A percentile compares a stretch with the other conserved stretches of the same genome.
phyloP scores from a whole-genome alignment of 768 basidiomycete genomes.

The Podaxis pistillaris region DNA sequence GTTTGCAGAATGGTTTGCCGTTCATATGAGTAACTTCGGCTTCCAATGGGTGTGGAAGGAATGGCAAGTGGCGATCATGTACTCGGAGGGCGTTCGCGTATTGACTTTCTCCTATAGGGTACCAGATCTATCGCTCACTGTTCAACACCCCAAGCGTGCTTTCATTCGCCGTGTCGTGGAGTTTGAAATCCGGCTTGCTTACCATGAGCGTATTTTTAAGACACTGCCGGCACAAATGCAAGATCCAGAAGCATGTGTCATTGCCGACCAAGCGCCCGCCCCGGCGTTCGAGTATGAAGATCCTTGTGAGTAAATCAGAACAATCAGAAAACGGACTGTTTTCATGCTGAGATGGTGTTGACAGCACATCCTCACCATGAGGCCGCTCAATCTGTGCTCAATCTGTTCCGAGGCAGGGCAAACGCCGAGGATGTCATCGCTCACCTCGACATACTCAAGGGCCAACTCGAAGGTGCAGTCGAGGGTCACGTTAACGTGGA shows the following conservation, averaged over 20 bases:
- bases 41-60: slow-evolving; percentile 99
- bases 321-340: background rate
- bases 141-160: slow-evolving; percentile 81
- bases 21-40: slow-evolving; percentile 96
- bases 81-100: background rate
- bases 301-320: slow-evolving; percentile 45
- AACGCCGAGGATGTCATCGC: slow-evolving; percentile 78
- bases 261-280: slow-evolving; percentile 71
- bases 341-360: slow-evolving; percentile 8
- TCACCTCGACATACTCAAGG: slow-evolving; percentile 70
- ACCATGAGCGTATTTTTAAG: slow-evolving; percentile 88
- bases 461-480: slow-evolving; percentile 58
- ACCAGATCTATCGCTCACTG: slow-evolving; percentile 71
- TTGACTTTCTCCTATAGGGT: slow-evolving; percentile 51
- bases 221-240: slow-evolving; percentile 86
- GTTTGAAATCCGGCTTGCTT: slow-evolving; percentile 87
- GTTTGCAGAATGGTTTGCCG: slow-evolving; percentile 92
- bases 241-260: slow-evolving; percentile 54
- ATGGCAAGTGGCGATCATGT: slow-evolving; percentile 57
- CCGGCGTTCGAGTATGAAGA: slow-evolving; percentile 85
- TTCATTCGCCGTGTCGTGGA: slow-evolving; percentile 89
- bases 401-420: slow-evolving; percentile 77
- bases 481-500: slow-evolving; percentile 63
- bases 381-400: slow-evolving; percentile 74
- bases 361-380: slow-evolving; percentile 77